Percentiles rank a stretch among this genome's conserved stretches.
These are phyloP conservation scores for Closterium sp. DNA, from an alignment of 139 green algal genomes.

Conservation along the genomic window DNA sequence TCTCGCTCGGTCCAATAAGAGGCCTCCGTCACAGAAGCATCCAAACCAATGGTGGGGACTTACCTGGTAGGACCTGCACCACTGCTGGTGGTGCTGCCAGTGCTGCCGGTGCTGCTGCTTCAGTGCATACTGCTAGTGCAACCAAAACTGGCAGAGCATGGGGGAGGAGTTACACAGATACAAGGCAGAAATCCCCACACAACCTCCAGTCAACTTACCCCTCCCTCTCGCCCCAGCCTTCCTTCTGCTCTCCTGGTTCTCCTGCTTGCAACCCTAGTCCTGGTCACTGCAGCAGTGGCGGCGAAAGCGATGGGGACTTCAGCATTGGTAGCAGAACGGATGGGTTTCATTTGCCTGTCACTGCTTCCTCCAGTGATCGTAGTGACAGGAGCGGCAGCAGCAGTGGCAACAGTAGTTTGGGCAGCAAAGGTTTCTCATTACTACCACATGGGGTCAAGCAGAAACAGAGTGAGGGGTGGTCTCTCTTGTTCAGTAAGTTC, in stretches of 20 bases:
- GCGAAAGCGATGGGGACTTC: neutral
- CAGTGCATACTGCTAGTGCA: neutral
- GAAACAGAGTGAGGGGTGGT: too few species aligned
- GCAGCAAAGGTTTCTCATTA: too few species aligned
- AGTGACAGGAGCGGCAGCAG: neutral
- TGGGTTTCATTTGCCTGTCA: neutral
- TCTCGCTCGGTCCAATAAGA: neutral
- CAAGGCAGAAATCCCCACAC: neutral
- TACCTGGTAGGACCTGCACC: neutral
- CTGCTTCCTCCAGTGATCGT: neutral
- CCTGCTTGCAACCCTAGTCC: neutral
- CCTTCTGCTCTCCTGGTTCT: too few species aligned
- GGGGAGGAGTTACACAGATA: neutral
- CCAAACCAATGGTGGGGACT: neutral
- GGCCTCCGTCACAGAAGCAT: neutral
- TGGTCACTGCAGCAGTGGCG: neutral
- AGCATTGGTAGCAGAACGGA: neutral
- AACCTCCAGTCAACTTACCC: neutral
- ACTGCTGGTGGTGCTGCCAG: too few species aligned
- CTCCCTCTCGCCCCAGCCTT: neutral
- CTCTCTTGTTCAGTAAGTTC: too few species aligned
- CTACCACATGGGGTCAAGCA: too few species aligned
- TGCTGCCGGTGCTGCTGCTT: neutral
- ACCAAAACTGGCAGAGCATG: too few species aligned
- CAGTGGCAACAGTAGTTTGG: too few species aligned